A percentile compares a stretch with the other conserved stretches of the same genome.
phyloP scores from a whole-genome alignment of 228 moss, liverwort and hornwort species.

The Sphagnum magellanicum region DNA sequence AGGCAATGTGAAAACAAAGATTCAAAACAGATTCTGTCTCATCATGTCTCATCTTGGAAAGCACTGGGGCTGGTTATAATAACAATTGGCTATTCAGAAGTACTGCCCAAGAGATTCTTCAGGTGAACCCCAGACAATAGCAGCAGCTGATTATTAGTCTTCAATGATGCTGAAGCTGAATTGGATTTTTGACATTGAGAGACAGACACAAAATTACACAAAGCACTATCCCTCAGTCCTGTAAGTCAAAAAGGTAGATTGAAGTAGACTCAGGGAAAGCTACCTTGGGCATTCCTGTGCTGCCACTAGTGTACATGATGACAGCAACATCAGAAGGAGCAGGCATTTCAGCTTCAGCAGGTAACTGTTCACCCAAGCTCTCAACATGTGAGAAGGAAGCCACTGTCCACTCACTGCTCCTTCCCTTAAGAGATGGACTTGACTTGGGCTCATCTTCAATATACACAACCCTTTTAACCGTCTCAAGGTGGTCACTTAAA shows the following conservation, averaged over 20 bases:
- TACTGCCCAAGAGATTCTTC: too few relatives aligned
- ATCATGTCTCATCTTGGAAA: too few relatives aligned
- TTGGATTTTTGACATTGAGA: neutral
- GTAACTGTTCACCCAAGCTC: constrained; percentile 51
- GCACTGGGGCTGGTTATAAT: too few relatives aligned
- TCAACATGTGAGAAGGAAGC: constrained; percentile 65
- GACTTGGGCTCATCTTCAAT: constrained; percentile 62
- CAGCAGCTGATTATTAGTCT: too few relatives aligned
- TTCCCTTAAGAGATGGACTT: constrained; percentile 34
- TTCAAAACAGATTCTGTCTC: too few relatives aligned
- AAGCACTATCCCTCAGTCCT: too few relatives aligned
- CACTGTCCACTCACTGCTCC: constrained; percentile 54
- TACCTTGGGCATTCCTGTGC: constrained; percentile 95
- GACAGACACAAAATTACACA: neutral
- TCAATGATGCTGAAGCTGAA: too few relatives aligned
- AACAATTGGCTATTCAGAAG: too few relatives aligned
- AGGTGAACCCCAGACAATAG: too few relatives aligned
- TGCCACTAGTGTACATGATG: constrained; percentile 98
- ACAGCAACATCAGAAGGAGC: constrained; percentile 74
- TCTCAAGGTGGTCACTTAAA: constrained; percentile 47
- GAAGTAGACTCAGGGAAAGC: neutral
- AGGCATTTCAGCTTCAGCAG: constrained; percentile 51
- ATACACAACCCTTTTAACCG: constrained; percentile 64
- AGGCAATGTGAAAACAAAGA: too few relatives aligned
- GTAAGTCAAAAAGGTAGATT: neutral